Base-by-base conservation (phyloP, 176 grass and related monocot genomes). In the Bolboschoenus planiculmis region DNA sequence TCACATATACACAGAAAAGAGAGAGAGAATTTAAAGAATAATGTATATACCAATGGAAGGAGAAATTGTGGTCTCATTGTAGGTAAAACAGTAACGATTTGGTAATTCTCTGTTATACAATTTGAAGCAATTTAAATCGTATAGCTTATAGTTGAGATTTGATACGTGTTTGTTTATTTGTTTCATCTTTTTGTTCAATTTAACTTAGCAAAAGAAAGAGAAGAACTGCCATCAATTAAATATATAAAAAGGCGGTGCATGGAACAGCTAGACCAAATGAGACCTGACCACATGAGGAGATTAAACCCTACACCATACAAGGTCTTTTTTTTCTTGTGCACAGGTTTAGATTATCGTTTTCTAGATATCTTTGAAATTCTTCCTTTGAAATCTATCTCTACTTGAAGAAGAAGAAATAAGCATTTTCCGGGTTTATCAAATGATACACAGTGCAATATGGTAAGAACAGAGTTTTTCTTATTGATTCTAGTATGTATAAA, bases 261-360 rank as follows among this genome's bases (percentile, higher is more conserved):
- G 78, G 56, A 70, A 24, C 81, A 98, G 74, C 84, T 95, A 21
- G 87, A 86, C 40, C 90, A 62, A 51, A 98, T 95, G 95, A 87
- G 95, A 4, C 89, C 92, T 5, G 95, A 98, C 66, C 95, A 98
- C 55, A 79, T 98, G 85, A 98, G 95, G 75, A 88, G 87, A 84
- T 24, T 98, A 78, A 98, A 98, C 77, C 92, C 95, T 84, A 98
- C 95, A 33, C 95, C 95, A 1, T 98, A 94, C 85, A 98, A 98
- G 95, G 95, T 98, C 11, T 15, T 48, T 3, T 10, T 18, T 76
- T 76, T 76, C 11, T 31, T 16, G 1, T 51, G 43, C 43, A 76
- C 8, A 48, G 31, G 11, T 50, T 76, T 18, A 18, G 10, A 76
- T 31, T 30, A n/a, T n/a, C n/a, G n/a, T n/a, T n/a, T n/a, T n/a